Conservation (phyloP, 306 rosid genomes). For the Glycine soja region DNA sequence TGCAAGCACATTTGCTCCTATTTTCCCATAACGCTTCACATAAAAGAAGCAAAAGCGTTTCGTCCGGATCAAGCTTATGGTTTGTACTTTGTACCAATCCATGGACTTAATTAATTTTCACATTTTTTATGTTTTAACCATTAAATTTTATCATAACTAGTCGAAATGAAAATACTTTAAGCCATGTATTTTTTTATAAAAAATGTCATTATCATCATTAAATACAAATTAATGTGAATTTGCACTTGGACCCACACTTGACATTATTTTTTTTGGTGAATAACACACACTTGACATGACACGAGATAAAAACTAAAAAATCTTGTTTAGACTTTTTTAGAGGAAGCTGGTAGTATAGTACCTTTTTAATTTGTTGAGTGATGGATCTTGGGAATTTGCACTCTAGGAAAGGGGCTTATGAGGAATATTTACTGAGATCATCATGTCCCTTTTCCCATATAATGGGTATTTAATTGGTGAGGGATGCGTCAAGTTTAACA, state of each 20-base stretch:
- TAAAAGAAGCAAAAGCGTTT: slow-evolving; percentile 72
- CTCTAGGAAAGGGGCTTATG: neutral
- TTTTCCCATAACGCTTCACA: slow-evolving; percentile 75
- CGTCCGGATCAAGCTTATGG: slow-evolving; percentile 76
- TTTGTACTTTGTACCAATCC: slow-evolving; percentile 49
- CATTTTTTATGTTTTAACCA: neutral
- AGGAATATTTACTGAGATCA: no score
- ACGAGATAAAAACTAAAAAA: neutral
- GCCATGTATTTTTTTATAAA: no score
- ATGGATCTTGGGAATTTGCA: neutral
- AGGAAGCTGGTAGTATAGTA: neutral
- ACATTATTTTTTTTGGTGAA: no score
- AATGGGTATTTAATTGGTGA: no score
- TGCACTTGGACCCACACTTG: no score
- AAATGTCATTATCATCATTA: no score
- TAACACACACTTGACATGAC: neutral
- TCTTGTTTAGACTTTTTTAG: neutral
- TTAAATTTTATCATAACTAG: no score
- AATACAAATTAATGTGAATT: no score
- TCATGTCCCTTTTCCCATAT: no score
- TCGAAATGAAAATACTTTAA: no score
- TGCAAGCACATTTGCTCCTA: slow-evolving; percentile 68
- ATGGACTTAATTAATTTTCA: neutral
- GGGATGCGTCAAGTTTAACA: no score
- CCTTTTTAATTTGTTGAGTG: neutral